phyloP scores from a whole-genome alignment of 192 early-diverging fungal genomes.

The Diversispora epigaea region DNA sequence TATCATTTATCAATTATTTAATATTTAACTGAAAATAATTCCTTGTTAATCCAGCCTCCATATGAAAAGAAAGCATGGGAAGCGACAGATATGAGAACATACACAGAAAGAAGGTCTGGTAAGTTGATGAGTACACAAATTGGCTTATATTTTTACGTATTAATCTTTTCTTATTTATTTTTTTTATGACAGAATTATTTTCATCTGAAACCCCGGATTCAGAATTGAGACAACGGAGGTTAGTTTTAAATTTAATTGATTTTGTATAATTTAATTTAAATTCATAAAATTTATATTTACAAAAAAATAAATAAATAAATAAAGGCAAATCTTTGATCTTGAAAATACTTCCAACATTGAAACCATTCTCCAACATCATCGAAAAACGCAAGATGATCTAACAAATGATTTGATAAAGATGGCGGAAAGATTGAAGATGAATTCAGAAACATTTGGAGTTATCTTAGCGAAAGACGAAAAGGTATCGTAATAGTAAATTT shows the following conservation, averaged over 20 bases:
- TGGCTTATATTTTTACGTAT: not conserved
- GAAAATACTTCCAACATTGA: slow-evolving; percentile 44
- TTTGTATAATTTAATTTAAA: no score
- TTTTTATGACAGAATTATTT: slow-evolving; percentile 19
- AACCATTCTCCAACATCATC: slow-evolving; percentile 49
- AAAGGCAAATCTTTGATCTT: slow-evolving; percentile 7
- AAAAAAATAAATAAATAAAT: no score
- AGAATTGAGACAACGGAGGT: slow-evolving; percentile 23
- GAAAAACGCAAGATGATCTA: slow-evolving; percentile 51
- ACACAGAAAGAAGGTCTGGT: not conserved
- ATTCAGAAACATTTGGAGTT: slow-evolving; percentile 47
- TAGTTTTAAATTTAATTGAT: not conserved
- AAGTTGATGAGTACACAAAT: not conserved
- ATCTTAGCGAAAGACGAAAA: slow-evolving; percentile 44
- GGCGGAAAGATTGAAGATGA: slow-evolving; percentile 51
- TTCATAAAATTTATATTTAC: not conserved
- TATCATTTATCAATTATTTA: not conserved
- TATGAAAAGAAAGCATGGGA: not conserved
- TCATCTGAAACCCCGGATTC: not conserved
- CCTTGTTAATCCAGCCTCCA: not conserved
- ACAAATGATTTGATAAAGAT: slow-evolving; percentile 49
- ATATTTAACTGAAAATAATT: not conserved
- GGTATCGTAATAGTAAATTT: slow-evolving; percentile 26
- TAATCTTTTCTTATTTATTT: not conserved
- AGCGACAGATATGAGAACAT: not conserved